phyloP scores from a whole-genome alignment of 371 early-diverging fungal genomes.

The Phascolomyces articulosus region DNA sequence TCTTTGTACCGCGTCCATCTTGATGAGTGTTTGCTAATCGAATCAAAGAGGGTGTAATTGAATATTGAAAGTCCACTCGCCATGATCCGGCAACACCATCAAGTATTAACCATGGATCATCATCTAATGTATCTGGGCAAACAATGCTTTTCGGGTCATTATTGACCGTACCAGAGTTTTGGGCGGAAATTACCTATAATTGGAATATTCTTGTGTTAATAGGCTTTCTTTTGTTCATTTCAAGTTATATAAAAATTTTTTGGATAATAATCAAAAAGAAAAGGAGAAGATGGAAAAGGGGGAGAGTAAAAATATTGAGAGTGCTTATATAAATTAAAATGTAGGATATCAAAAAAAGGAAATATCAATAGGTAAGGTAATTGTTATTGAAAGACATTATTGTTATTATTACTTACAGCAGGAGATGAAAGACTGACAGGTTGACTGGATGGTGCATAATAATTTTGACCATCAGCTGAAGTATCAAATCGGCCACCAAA shows the following conservation, averaged over 20 bases:
- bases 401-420: slow-evolving; percentile 22
- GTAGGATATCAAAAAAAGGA: neutral
- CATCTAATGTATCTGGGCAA: slow-evolving; percentile 45
- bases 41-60: slow-evolving; percentile 68
- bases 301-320: slow-evolving; percentile 3
- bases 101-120: slow-evolving; percentile 63
- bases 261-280: neutral
- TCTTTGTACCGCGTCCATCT: slow-evolving; percentile 66
- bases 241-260: no score
- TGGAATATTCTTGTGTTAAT: no score
- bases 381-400: no score
- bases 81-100: slow-evolving; percentile 69
- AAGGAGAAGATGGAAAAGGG: slow-evolving; percentile 6
- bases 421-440: slow-evolving; percentile 36
- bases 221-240: no score
- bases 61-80: slow-evolving; percentile 60
- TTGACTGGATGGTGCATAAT: slow-evolving; percentile 45
- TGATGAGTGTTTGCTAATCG: slow-evolving; percentile 66
- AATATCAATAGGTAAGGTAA: neutral
- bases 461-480: slow-evolving; percentile 41
- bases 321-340: neutral
- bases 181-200: slow-evolving; percentile 25
- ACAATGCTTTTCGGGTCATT: slow-evolving; percentile 50
- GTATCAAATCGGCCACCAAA: slow-evolving; percentile 52
- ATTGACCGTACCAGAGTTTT: slow-evolving; percentile 34